These are phyloP conservation scores for Ceratocystis eucalypticola DNA, from an alignment of 2,329 filamentous ascomycete genomes.

Conservation along the genomic window DNA sequence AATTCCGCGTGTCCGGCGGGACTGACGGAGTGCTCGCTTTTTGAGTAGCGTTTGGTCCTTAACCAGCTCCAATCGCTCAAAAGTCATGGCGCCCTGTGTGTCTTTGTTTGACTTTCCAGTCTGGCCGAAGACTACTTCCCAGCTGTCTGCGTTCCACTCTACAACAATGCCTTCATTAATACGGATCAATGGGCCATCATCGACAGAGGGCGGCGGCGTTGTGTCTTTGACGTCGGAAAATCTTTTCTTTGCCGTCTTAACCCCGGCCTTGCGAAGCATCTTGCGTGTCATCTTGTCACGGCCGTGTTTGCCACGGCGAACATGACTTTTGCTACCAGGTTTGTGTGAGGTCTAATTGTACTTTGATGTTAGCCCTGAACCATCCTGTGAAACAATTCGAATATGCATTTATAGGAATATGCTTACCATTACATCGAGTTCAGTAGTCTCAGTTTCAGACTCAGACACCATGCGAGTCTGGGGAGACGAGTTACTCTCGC, in stretches of 20 bases:
- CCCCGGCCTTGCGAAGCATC: neutral
- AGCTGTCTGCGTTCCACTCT: conserved; percentile 65
- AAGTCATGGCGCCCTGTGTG: conserved; percentile 47
- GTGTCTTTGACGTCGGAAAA: conserved; percentile 27
- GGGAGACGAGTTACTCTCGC: conserved; percentile 33
- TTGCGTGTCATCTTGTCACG: neutral
- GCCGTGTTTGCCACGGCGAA: conserved; percentile 31
- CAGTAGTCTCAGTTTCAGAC: conserved; percentile 38
- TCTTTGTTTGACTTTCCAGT: conserved; percentile 30
- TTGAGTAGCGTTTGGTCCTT: conserved; percentile 52
- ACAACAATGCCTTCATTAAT: conserved; percentile 75
- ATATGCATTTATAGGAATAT: neutral
- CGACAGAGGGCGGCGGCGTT: conserved; percentile 28
- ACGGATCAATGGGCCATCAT: conserved; percentile 54
- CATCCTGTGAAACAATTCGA: neutral
- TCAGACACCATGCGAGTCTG: conserved; percentile 47
- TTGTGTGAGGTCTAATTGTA: neutral
- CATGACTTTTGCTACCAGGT: neutral
- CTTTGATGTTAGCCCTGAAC: neutral
- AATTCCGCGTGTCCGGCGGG: conserved; percentile 47
- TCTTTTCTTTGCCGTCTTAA: conserved; percentile 29
- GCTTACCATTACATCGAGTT: conserved; percentile 12
- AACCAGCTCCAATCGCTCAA: conserved; percentile 37
- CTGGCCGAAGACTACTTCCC: conserved; percentile 54
- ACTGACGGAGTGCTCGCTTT: conserved; percentile 50